Base-by-base conservation (phyloP, 2,329 filamentous ascomycete genomes). In the Epichloe sibirici region DNA sequence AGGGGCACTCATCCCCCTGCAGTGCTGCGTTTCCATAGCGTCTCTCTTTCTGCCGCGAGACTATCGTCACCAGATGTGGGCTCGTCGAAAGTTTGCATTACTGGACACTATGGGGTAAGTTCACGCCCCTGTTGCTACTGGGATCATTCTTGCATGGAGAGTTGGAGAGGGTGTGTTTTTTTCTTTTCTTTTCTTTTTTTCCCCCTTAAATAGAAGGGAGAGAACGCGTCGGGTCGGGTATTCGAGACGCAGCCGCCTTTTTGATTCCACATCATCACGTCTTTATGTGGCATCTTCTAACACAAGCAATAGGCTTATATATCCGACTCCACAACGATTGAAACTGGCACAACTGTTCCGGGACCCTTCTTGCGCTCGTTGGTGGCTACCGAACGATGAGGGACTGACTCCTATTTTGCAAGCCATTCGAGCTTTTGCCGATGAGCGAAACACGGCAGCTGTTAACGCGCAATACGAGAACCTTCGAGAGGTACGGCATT, bases 321-420 rank as follows among this genome's bases (percentile, higher is more conserved):
- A 88, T 59, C 85, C 90, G 1, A 73, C 81, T 34, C 79, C 80
- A 12, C 83, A 91, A 60, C 85, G 91, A 53, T 74, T 71, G 35
- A 83, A 84, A 58, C 85, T 97, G 77, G 82, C 86, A 35, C 78
- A 86, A 46, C 67, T 88, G 25, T 95, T 93, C 75, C 74, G 78
- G 55, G 79, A 88, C 44, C 77, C 81, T 13, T 81, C 83, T 21
- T 81, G 90, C 51, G 79, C 80, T 45, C 76, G 84, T 53, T 96
- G 90, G 88, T 98, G 93, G 93, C 77, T 96, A 3, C 88, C 90
- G 2, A 79, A 93, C 65, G 81, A 88, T 56, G 86, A 91, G 70
- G 82, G 80, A 2, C 86, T 86, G 61, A 84, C 80, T 11, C 78
- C 80, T 0, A 79, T 94, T 43, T 75, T 96, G 51, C 83, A 83